A percentile compares a stretch with the other conserved stretches of the same genome.
These are phyloP conservation scores for Tinospora cordifolia DNA, from an alignment of 164 flowering plant species.

Conservation along the genomic window DNA sequence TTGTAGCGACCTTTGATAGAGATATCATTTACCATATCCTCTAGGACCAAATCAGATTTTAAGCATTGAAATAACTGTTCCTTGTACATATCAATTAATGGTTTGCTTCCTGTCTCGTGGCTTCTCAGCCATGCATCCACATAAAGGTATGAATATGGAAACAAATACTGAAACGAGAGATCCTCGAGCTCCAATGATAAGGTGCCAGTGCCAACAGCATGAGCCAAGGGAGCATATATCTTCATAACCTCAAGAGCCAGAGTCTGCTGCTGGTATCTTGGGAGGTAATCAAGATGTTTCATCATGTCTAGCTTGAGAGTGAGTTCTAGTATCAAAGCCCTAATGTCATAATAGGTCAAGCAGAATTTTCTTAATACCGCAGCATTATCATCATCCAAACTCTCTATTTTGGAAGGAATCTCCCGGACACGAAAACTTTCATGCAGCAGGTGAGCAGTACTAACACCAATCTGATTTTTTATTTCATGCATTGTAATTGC, in stretches of 20 bases:
- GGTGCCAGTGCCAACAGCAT: constrained; percentile 54
- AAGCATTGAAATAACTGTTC: constrained; percentile 49
- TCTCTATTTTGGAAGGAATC: constrained; percentile 47
- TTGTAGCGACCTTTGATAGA: constrained; percentile 72
- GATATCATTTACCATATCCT: constrained; percentile 49
- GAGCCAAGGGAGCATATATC: constrained; percentile 78
- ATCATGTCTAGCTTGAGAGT: constrained; percentile 69
- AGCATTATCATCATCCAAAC: constrained; percentile 59
- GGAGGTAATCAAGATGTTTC: constrained; percentile 71
- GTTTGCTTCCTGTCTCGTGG: constrained; percentile 55
- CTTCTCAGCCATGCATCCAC: constrained; percentile 74
- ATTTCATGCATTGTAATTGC: constrained; percentile 43
- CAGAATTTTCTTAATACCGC: constrained; percentile 71
- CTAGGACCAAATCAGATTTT: constrained; percentile 38
- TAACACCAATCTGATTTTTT: constrained; percentile 46
- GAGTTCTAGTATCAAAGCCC: constrained; percentile 73
- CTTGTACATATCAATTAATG: constrained; percentile 54
- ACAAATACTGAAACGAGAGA: constrained; percentile 67
- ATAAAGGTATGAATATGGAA: constrained; percentile 77
- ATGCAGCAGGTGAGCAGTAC: constrained; percentile 69
- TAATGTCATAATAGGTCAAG: constrained; percentile 64
- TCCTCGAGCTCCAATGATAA: constrained; percentile 77
- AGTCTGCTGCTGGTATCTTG: constrained; percentile 64
- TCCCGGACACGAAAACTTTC: constrained; percentile 63
- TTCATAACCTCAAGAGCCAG: constrained; percentile 70